Conservation (phyloP, 345 rosid species). For the Camelina hispida region DNA sequence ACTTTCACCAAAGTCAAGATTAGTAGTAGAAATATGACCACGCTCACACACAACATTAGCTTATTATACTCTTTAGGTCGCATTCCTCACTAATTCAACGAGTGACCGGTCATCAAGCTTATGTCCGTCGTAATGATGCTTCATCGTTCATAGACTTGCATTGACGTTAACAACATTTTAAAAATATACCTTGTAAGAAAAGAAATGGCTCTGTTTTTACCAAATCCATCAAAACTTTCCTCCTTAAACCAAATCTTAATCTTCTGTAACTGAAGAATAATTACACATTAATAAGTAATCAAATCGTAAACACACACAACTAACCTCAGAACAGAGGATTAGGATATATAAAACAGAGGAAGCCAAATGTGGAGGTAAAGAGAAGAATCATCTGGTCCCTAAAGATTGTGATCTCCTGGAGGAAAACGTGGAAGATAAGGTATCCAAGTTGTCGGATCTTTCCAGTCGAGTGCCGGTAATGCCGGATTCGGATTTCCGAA, state of each 20-base stretch:
- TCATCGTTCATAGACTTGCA: not conserved
- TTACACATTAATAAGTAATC: slow-evolving; percentile 37
- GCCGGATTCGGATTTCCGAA: slow-evolving; percentile 54
- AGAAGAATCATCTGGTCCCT: slow-evolving; percentile 4
- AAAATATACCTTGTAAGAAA: not conserved
- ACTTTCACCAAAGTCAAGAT: not conserved
- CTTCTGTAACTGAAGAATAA: slow-evolving; percentile 34
- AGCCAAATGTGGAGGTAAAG: slow-evolving; percentile 11
- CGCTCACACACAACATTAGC: no score
- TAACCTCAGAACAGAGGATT: not conserved
- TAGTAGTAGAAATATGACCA: not conserved
- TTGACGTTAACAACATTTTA: not conserved
- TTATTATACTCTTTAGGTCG: no score
- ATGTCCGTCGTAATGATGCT: not conserved
- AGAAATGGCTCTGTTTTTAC: not conserved
- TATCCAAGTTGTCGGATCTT: slow-evolving; percentile 73
- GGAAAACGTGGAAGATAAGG: slow-evolving; percentile 58
- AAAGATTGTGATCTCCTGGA: slow-evolving; percentile 31
- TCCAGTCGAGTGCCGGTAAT: slow-evolving; percentile 56
- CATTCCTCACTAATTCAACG: no score
- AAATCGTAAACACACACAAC: slow-evolving; percentile 23
- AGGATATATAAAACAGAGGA: not conserved
- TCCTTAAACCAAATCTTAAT: slow-evolving; percentile 14
- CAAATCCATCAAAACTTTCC: slow-evolving; percentile 17
- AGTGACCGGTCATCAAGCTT: no score